phyloP scores from a whole-genome alignment of 2,329 filamentous ascomycete genomes.

The Aspergillus vadensis region DNA sequence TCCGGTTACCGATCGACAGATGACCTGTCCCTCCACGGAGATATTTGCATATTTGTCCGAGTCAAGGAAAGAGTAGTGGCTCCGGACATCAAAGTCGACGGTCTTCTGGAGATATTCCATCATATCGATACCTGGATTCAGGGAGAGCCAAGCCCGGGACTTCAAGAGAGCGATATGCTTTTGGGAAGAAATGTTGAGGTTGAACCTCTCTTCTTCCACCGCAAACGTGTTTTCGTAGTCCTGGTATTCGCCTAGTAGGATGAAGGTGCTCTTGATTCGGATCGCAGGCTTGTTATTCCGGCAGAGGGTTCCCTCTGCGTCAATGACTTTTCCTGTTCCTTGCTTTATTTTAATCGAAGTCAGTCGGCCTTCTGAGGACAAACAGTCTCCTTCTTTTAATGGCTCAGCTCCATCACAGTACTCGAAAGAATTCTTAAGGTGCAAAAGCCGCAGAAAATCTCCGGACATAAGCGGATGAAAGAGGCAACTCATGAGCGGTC shows the following conservation, averaged over 20 bases:
- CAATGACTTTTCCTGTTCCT: not conserved
- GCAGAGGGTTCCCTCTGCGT: not conserved
- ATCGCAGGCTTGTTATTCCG: not conserved
- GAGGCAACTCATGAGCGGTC: not conserved
- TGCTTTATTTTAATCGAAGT: not conserved
- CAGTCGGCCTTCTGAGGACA: not conserved
- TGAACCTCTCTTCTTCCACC: not conserved
- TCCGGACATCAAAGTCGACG: not conserved
- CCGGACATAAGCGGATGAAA: too few species aligned
- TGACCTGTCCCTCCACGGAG: not conserved
- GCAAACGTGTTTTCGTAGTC: not conserved
- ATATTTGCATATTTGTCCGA: not conserved
- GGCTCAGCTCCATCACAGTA: not conserved
- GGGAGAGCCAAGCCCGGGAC: constrained; percentile 1
- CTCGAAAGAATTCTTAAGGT: not conserved
- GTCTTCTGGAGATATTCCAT: too few species aligned
- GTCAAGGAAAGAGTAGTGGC: not conserved
- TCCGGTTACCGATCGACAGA: not conserved
- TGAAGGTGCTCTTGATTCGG: not conserved
- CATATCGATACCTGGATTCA: not conserved
- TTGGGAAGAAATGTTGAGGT: not conserved
- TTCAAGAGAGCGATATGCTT: not conserved
- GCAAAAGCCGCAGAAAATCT: not conserved
- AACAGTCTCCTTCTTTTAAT: not conserved
- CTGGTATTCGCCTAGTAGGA: not conserved